Percentiles rank a stretch among this genome's conserved stretches.
These are phyloP conservation scores for Elaeis oleifera DNA, from an alignment of 202 grass and related monocot genomes.

Conservation along the genomic window DNA sequence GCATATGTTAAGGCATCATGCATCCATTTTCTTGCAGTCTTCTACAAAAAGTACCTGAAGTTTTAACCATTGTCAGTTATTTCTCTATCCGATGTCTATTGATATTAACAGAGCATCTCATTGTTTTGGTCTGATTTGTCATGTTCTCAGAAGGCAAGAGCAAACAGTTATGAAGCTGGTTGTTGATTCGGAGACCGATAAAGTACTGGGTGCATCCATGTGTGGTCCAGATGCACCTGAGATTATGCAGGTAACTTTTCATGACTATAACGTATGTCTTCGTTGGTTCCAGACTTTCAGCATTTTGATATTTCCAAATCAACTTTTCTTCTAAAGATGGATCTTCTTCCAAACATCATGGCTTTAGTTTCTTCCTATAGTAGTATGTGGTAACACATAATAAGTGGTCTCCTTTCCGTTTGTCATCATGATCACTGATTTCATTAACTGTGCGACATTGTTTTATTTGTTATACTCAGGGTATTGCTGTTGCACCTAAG, in stretches of 20 bases:
- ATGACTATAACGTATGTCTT: background rate
- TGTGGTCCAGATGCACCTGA: conserved; percentile 95
- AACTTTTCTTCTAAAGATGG: background rate
- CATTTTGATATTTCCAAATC: background rate
- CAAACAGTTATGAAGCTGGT: conserved; percentile 86
- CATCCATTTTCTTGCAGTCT: too few species aligned
- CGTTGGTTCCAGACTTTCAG: too few species aligned
- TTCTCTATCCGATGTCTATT: too few species aligned
- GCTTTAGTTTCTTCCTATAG: too few species aligned
- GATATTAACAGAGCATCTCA: too few species aligned
- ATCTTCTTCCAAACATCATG: too few species aligned
- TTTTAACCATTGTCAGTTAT: too few species aligned
- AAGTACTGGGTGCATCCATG: conserved; percentile 81
- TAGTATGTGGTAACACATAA: too few species aligned
- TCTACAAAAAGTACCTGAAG: too few species aligned
- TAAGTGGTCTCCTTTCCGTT: too few species aligned
- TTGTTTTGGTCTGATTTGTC: too few species aligned
- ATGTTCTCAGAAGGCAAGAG: conserved; percentile 55
- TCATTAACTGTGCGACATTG: background rate
- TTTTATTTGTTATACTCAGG: conserved; percentile 32
- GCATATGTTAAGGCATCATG: too few species aligned
- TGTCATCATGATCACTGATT: background rate
- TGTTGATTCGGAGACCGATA: conserved; percentile 74
- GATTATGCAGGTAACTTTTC: conserved; percentile 72
- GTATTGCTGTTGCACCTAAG: conserved; percentile 66